Conservation (phyloP, 192 early-diverging fungal genomes). For the Podila minutissima region DNA sequence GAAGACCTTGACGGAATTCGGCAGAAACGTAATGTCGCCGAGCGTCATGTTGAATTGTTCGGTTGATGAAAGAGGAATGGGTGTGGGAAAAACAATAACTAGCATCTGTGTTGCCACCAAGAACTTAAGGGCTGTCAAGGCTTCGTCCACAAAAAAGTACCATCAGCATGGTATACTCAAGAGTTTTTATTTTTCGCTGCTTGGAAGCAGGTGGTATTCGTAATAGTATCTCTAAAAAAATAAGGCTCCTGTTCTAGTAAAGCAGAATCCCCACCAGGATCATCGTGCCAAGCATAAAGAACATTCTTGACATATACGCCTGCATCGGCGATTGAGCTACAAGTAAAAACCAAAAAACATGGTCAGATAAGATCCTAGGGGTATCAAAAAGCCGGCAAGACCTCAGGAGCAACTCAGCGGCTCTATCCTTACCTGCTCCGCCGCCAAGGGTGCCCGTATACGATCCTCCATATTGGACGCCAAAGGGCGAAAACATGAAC, state of each 20-base stretch:
- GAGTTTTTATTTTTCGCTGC: not conserved
- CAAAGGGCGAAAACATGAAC: conserved; percentile 72
- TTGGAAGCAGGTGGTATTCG: too few relatives aligned
- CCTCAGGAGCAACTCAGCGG: not conserved
- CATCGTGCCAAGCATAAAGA: conserved; percentile 84
- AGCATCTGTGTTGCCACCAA: not conserved
- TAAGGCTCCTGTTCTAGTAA: conserved; percentile 53
- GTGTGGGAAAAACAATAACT: too few relatives aligned
- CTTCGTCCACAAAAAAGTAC: too few relatives aligned
- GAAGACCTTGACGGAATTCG: too few relatives aligned
- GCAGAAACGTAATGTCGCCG: too few relatives aligned
- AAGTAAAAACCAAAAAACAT: not conserved
- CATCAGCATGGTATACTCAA: not conserved
- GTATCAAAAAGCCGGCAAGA: not conserved
- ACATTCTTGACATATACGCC: conserved; percentile 82
- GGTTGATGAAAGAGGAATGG: too few relatives aligned
- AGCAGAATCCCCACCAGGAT: conserved; percentile 81
- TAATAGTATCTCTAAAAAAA: too few relatives aligned
- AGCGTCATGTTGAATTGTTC: too few relatives aligned
- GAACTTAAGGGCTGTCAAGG: too few relatives aligned
- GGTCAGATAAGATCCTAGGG: not conserved
- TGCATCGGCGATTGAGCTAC: conserved; percentile 57
- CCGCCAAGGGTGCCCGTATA: conserved; percentile 52
- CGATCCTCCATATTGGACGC: conserved; percentile 75
- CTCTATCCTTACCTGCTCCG: conserved; percentile 26